Evolutionary conservation across 768 basidiomycete species (phyloP), one percentile per base, ranked within the genome.

Genomic region (Rhodotorula toruloides): DNA sequence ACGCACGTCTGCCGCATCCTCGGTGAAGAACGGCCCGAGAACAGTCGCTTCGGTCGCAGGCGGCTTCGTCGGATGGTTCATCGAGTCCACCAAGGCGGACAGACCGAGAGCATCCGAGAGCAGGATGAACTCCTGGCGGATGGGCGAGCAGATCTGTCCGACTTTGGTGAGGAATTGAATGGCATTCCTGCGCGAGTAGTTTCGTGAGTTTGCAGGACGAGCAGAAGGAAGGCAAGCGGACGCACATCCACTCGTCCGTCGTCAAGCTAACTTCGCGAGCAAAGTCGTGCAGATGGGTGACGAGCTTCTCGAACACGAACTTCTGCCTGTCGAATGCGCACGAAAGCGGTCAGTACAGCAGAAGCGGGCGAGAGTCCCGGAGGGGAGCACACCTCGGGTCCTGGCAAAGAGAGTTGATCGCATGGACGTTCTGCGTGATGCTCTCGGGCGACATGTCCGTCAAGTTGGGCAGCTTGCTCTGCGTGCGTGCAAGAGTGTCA

Each of bases 81-180:
- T 52, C 12, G 70, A 55, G 68, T 91, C 88, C 16, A 92, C 86
- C 58, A 92, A 81, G 1, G 86, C 79, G 81, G 89, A 90, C 5
- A 88, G 83, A 10, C 91, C 90, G 1, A 91, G 79, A 0, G 83
- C 81, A 74, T 91, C 90, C 2, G 88, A 90, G n/a, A 92, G 81
- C 12, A 92, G 83, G 72, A 92, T 90, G 76, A 88, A 88, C 75
- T 92, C 90, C 34, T 74, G 72, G 21, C 67, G 54, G 34, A 73
- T 61, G 40, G 84, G 82, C 0, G 86, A 84, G 76, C 85, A 89
- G 65, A 78, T 88, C 77, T 92, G 81, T 12, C 90, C 90, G 0
- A 82, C 83, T 13, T 80, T 79, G 0, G 90, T 92, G 64, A 92
- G 78, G 78, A 92, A 92, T 63, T 87, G 76, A 72, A 92, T 86